Evolutionary conservation across 176 grass and related monocot species (phyloP), one percentile per base, ranked within the genome.

Genomic region (Poa pratensis): DNA sequence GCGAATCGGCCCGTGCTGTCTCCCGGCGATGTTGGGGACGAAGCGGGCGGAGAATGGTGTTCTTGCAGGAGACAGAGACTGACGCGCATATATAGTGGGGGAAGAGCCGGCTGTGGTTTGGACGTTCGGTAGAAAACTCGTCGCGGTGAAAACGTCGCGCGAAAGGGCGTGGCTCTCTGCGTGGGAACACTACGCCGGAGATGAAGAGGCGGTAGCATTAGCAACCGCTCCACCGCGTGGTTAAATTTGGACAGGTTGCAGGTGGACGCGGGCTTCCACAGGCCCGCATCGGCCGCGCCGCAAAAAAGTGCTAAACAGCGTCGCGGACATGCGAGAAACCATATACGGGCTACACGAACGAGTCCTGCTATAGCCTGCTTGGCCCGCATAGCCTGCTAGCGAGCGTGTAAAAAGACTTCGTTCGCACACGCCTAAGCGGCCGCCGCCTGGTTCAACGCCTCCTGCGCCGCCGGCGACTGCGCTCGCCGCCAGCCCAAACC

Each of bases 91-190:
- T 69, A 22, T 86, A 81, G 2, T 5, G 28, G 13, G 11, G 45
- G 9, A 14, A 16, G 40, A 20, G 40, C 18, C 34, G 83, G 72
- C 46, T 14, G 80, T 28, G 11, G 69, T 78, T 65, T 46, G 71
- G 71, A 74, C 71, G 71, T 74, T 74, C 28, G 71, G 71, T 51
- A 74, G 18, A 16, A 51, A 51, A 78, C 26, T 30, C 35, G 28
- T 15, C 24, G 23, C 66, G 16, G 32, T 73, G 63, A 35, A 72
- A 82, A 11, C 11, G 48, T 35, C 8, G 68, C 58, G 80, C 2
- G 18, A 45, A 45, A 45, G 43, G 35, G 67, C 79, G 35, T 64
- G 28, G 0, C 12, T 48, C 42, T 54, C 37, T 14, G 10, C 30
- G 40, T 81, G 70, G 15, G 69, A 83, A 69, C 45, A 52, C 49